These are phyloP conservation scores for Botrytis cinerea DNA, from an alignment of 2,329 filamentous ascomycete genomes.

Conservation along the genomic window DNA sequence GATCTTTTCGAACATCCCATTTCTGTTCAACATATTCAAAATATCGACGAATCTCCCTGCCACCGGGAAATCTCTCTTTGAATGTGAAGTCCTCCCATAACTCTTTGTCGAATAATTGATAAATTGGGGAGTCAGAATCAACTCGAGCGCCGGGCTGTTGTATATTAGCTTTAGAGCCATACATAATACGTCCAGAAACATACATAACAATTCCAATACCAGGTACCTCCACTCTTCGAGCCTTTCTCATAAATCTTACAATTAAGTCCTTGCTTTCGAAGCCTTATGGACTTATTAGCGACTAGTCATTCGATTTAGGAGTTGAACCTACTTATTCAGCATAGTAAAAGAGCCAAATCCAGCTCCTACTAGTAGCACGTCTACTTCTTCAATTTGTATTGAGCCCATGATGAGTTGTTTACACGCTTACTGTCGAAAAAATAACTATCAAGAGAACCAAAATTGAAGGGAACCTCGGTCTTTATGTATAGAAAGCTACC, in stretches of 20 bases:
- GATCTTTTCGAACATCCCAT: constrained; percentile 52
- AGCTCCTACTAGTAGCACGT: constrained; percentile 38
- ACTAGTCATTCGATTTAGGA: constrained; percentile 31
- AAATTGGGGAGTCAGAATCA: constrained; percentile 48
- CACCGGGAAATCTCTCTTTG: constrained; percentile 53
- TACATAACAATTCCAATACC: constrained; percentile 47
- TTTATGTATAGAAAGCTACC: not conserved
- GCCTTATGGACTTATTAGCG: constrained; percentile 40
- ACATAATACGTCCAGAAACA: not conserved
- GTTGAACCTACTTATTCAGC: constrained; percentile 43
- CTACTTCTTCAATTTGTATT: constrained; percentile 42
- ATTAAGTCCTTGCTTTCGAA: constrained; percentile 50
- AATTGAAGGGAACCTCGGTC: not conserved
- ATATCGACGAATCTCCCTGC: constrained; percentile 55
- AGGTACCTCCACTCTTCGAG: constrained; percentile 53
- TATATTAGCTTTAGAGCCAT: constrained; percentile 18
- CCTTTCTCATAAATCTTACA: constrained; percentile 55
- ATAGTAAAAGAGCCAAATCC: constrained; percentile 40
- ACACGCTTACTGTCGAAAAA: not conserved
- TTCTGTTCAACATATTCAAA: constrained; percentile 61
- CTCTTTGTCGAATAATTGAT: constrained; percentile 49
- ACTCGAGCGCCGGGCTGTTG: constrained; percentile 46
- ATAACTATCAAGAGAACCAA: no score
- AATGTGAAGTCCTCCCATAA: constrained; percentile 58
- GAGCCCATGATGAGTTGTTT: constrained; percentile 19